Conservation (phyloP, 2,329 filamentous ascomycete species). For the Ceratocystis albifundus region DNA sequence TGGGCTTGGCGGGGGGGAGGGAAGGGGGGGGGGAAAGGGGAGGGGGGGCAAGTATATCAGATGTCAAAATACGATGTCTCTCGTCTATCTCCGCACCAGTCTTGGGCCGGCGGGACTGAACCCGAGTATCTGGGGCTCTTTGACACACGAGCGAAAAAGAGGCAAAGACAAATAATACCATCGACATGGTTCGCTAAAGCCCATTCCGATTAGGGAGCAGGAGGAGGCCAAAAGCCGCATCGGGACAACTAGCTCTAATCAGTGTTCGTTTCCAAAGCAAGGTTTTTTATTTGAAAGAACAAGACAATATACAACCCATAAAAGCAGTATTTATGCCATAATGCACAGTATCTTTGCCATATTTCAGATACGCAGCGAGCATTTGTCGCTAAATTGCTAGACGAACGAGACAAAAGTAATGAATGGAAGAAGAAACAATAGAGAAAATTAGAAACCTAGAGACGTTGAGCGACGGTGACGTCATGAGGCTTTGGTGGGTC, state of each 20-base stretch:
- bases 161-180: background rate
- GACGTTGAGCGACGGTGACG: no score
- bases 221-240: background rate
- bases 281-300: no score
- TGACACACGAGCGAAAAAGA: background rate
- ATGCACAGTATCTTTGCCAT: background rate
- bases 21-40: no score
- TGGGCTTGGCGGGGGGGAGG: background rate
- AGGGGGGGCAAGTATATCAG: no score
- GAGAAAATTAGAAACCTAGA: no score
- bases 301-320: background rate
- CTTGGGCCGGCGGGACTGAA: background rate
- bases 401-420: no score
- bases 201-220: background rate
- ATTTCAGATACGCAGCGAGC: no score
- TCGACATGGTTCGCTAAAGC: background rate
- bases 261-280: background rate
- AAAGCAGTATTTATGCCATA: background rate
- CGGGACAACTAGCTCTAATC: background rate
- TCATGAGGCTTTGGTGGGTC: no score
- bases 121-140: background rate
- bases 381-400: no score
- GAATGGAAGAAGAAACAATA: no score
- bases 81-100: background rate
- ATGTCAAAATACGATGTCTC: background rate